A percentile compares a stretch with the other conserved stretches of the same genome.
phyloP scores from a whole-genome alignment of 2,329 filamentous ascomycete species.

The Penicillium thymicola region DNA sequence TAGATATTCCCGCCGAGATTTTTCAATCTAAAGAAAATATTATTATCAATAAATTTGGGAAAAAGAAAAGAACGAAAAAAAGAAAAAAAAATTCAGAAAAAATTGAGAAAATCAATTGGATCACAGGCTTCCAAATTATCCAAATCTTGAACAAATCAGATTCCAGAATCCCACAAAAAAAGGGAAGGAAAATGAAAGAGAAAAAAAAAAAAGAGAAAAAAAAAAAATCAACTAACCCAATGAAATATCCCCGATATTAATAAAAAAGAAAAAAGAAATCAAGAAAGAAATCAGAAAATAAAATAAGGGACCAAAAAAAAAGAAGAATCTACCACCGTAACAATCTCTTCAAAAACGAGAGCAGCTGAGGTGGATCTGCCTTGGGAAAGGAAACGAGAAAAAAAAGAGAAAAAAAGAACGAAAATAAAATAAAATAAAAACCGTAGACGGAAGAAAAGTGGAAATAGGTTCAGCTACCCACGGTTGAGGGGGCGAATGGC shows the following conservation, averaged over 20 bases:
- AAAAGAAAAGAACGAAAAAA: not conserved
- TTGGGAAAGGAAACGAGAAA: not conserved
- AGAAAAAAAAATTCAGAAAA: not conserved
- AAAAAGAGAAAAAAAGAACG: not conserved
- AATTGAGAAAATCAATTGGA: slow-evolving; percentile 13
- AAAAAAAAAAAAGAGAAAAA: not conserved
- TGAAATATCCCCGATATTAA: not conserved
- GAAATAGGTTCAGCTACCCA: slow-evolving; percentile 22
- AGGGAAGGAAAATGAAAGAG: not conserved
- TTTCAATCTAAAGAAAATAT: not conserved
- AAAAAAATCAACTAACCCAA: slow-evolving; percentile 4
- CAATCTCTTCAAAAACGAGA: slow-evolving; percentile 1
- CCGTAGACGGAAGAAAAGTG: slow-evolving; percentile 5
- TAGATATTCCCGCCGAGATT: not conserved
- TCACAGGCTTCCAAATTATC: slow-evolving; percentile 4
- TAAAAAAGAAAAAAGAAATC: not conserved
- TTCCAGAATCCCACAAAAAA: slow-evolving; percentile 6
- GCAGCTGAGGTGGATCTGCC: slow-evolving; percentile 6
- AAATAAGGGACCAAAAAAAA: slow-evolving; percentile 11
- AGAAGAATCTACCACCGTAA: not conserved
- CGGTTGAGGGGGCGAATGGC: slow-evolving; percentile 31
- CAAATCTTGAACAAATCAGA: slow-evolving; percentile 9
- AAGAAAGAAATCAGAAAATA: not conserved
- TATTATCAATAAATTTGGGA: not conserved
- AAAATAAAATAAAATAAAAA: not conserved